Percentiles rank a stretch among this genome's conserved stretches.
phyloP scores from a whole-genome alignment of 768 basidiomycete species.

The Nevesoporus exiguus region DNA sequence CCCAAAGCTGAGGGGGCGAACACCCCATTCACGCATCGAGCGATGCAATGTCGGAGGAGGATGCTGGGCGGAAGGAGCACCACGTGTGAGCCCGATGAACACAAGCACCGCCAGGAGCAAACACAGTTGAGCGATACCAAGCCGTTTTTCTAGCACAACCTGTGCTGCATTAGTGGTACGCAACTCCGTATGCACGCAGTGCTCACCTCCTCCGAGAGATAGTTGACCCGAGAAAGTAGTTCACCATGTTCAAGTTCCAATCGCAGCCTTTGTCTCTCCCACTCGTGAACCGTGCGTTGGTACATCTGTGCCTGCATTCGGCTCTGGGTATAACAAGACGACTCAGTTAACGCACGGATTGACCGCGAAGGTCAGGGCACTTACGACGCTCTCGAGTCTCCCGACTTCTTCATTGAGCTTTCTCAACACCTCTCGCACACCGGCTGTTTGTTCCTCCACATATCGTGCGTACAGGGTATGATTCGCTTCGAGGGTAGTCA shows the following conservation, averaged over 20 bases:
- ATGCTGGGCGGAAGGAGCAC: constrained; percentile 40
- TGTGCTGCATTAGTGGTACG: constrained; percentile 28
- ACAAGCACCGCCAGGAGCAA: constrained; percentile 78
- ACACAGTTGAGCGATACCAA: constrained; percentile 85
- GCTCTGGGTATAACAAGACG: constrained; percentile 43
- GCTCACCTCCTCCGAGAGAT: constrained; percentile 76
- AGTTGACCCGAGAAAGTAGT: constrained; percentile 65
- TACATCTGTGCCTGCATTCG: constrained; percentile 66
- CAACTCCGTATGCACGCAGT: not conserved
- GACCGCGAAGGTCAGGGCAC: constrained; percentile 24
- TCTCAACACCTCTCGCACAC: constrained; percentile 69
- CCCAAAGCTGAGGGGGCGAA: constrained; percentile 53
- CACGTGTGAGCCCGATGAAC: constrained; percentile 84
- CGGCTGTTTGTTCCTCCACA: constrained; percentile 82
- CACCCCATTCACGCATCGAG: constrained; percentile 52
- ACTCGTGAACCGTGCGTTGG: constrained; percentile 60
- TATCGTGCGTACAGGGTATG: constrained; percentile 82
- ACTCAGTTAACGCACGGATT: not conserved
- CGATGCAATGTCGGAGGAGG: constrained; percentile 7
- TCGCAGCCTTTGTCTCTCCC: constrained; percentile 62
- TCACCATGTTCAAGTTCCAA: constrained; percentile 70
- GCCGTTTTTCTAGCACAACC: constrained; percentile 85
- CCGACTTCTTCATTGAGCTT: constrained; percentile 77
- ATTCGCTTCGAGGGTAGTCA: constrained; percentile 81
- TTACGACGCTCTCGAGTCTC: constrained; percentile 68